These are phyloP conservation scores for Monosporascus sp. DNA, from an alignment of 2,329 filamentous ascomycete genomes.

Conservation along the genomic window DNA sequence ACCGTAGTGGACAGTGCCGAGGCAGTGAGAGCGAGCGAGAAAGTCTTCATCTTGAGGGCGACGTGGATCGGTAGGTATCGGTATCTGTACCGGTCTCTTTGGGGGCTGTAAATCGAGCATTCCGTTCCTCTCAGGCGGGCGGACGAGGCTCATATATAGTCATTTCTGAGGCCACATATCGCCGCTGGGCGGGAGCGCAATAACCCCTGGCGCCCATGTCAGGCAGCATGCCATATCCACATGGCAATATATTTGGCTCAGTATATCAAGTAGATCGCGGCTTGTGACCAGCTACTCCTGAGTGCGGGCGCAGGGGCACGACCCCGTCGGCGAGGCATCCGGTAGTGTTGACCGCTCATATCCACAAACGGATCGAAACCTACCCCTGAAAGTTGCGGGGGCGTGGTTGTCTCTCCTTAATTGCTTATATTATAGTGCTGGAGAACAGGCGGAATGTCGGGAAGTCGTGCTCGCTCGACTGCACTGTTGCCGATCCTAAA, in stretches of 20 bases:
- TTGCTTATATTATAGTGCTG: background rate
- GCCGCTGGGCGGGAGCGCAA: no score
- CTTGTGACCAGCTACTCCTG: background rate
- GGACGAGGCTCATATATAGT: no score
- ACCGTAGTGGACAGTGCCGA: conserved; percentile 26
- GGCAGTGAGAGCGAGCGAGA: conserved; percentile 4
- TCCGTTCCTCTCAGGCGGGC: no score
- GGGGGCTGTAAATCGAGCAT: no score
- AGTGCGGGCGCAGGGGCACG: background rate
- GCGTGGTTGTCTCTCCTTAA: background rate
- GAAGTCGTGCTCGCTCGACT: background rate
- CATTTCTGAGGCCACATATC: no score
- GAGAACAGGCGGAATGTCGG: background rate
- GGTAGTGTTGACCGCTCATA: background rate
- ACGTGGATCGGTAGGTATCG: no score
- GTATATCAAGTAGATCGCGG: background rate
- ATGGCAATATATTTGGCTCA: background rate
- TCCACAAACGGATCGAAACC: background rate
- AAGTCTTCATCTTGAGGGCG: conserved; percentile 11
- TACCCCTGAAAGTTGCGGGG: background rate
- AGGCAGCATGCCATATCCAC: background rate
- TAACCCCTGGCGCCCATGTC: background rate
- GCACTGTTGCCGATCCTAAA: background rate
- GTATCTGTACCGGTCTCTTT: no score
- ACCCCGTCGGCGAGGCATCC: background rate